phyloP scores from a whole-genome alignment of 352 stramenopile genomes.

The Peronospora tabacina region DNA sequence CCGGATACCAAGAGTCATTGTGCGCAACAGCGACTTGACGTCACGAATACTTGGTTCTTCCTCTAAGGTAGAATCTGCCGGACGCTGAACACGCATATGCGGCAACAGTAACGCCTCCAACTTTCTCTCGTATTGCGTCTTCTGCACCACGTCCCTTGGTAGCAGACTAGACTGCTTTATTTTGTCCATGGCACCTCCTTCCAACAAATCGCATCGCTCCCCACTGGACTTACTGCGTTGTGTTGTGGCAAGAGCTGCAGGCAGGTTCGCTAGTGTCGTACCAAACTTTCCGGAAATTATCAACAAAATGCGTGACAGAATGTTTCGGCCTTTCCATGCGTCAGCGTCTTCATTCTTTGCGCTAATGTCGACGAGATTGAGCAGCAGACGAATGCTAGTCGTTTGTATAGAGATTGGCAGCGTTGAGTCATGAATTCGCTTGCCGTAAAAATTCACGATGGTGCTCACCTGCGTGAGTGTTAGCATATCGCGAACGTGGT shows the following conservation, averaged over 20 bases:
- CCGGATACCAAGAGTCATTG: slow-evolving; percentile 97
- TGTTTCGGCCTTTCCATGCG: slow-evolving; percentile 81
- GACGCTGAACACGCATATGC: slow-evolving; percentile 40
- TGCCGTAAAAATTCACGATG: slow-evolving; percentile 91
- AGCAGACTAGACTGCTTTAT: slow-evolving; percentile 76
- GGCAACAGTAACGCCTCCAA: slow-evolving; percentile 55
- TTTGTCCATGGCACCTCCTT: slow-evolving; percentile 85
- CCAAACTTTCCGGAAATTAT: slow-evolving; percentile 94
- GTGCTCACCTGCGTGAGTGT: slow-evolving; percentile 91
- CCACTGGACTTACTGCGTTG: slow-evolving; percentile 32
- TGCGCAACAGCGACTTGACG: slow-evolving; percentile 90
- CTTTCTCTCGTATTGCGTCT: slow-evolving; percentile 67
- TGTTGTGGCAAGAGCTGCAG: slow-evolving; percentile 51
- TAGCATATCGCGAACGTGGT: slow-evolving; percentile 92
- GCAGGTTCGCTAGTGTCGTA: slow-evolving; percentile 74
- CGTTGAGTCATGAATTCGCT: slow-evolving; percentile 89
- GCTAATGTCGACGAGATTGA: slow-evolving; percentile 96
- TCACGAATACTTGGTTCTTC: slow-evolving; percentile 83
- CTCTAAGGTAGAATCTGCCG: slow-evolving; percentile 49
- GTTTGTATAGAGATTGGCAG: slow-evolving; percentile 94
- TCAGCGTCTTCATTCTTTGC: slow-evolving; percentile 92
- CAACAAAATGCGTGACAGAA: slow-evolving; percentile 87
- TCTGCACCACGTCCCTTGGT: slow-evolving; percentile 42
- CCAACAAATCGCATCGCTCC: slow-evolving; percentile 59
- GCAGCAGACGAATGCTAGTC: slow-evolving; percentile 91